A percentile compares a stretch with the other conserved stretches of the same genome.
Conservation (phyloP, 2,329 filamentous ascomycete genomes). For the Thelonectria olida region DNA sequence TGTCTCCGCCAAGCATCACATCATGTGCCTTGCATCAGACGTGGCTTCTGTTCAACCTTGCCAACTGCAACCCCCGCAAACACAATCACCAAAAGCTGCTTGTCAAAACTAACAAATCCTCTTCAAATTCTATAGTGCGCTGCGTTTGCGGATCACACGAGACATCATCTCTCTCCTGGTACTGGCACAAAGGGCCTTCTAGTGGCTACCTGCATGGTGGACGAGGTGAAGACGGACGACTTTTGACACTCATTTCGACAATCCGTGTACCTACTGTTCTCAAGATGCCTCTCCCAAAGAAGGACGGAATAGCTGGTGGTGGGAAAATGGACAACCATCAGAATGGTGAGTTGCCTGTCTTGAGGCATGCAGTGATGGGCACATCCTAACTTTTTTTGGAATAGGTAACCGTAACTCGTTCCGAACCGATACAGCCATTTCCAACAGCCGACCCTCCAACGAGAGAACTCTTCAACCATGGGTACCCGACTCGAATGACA, state of each 20-base stretch:
- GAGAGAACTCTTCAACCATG: slow-evolving; percentile 85
- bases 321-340: slow-evolving; percentile 46
- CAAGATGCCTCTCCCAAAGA: slow-evolving; percentile 52
- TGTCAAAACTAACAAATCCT: slow-evolving; percentile 18
- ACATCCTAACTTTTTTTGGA: slow-evolving; percentile 18
- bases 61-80: neutral
- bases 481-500: slow-evolving; percentile 73
- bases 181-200: slow-evolving; percentile 26
- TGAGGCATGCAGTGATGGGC: slow-evolving; percentile 1
- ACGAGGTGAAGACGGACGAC: slow-evolving; percentile 25
- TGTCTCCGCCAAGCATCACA: slow-evolving; percentile 24
- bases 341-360: slow-evolving; percentile 46
- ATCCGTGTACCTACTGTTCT: slow-evolving; percentile 30
- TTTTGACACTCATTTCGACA: slow-evolving; percentile 35
- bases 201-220: slow-evolving; percentile 38
- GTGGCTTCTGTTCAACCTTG: slow-evolving; percentile 31
- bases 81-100: neutral
- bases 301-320: slow-evolving; percentile 47
- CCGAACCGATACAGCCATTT: slow-evolving; percentile 89
- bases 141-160: slow-evolving; percentile 28
- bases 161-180: slow-evolving; percentile 19
- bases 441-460: slow-evolving; percentile 72
- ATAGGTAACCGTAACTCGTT: slow-evolving; percentile 75
- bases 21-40: slow-evolving; percentile 30
- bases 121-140: slow-evolving; percentile 22